These are phyloP conservation scores for Mycena metata DNA, from an alignment of 768 basidiomycete species.

Conservation along the genomic window DNA sequence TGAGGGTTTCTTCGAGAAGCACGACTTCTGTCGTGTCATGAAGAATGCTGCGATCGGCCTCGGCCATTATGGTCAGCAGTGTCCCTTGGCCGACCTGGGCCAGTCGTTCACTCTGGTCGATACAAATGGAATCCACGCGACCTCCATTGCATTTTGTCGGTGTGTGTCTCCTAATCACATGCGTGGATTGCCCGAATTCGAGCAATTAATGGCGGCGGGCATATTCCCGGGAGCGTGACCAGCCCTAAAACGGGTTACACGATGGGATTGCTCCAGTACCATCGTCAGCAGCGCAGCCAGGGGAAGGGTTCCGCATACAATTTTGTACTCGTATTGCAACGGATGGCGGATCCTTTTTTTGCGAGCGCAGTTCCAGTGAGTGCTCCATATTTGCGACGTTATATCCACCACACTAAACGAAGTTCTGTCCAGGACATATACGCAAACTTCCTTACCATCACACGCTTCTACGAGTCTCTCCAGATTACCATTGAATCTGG, in stretches of 20 bases:
- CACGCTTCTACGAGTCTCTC: slow-evolving; percentile 17
- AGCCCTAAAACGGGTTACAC: slow-evolving; percentile 27
- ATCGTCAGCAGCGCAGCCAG: slow-evolving; percentile 21
- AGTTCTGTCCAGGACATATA: slow-evolving; percentile 27
- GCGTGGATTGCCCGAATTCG: background rate
- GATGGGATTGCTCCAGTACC: slow-evolving; percentile 19
- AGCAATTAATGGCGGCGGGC: slow-evolving; percentile 20
- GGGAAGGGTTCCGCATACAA: slow-evolving; percentile 29
- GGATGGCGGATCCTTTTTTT: slow-evolving; percentile 29
- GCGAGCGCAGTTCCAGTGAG: slow-evolving; percentile 21
- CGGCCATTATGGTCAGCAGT: slow-evolving; percentile 21
- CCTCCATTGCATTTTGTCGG: slow-evolving; percentile 25
- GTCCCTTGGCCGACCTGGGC: slow-evolving; percentile 11
- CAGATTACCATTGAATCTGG: slow-evolving; percentile 17
- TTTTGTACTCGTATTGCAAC: slow-evolving; percentile 32
- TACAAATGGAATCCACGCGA: slow-evolving; percentile 32
- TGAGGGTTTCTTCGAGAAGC: slow-evolving; percentile 9
- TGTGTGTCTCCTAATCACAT: background rate
- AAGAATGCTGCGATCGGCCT: background rate
- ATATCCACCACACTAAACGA: background rate
- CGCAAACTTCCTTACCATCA: slow-evolving; percentile 16
- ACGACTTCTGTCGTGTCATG: slow-evolving; percentile 18
- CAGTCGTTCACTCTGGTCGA: slow-evolving; percentile 24
- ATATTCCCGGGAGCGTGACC: slow-evolving; percentile 27
- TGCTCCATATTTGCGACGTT: background rate